Conservation (phyloP, 169 alveolate species). For the Cryptosporidium baileyi region DNA sequence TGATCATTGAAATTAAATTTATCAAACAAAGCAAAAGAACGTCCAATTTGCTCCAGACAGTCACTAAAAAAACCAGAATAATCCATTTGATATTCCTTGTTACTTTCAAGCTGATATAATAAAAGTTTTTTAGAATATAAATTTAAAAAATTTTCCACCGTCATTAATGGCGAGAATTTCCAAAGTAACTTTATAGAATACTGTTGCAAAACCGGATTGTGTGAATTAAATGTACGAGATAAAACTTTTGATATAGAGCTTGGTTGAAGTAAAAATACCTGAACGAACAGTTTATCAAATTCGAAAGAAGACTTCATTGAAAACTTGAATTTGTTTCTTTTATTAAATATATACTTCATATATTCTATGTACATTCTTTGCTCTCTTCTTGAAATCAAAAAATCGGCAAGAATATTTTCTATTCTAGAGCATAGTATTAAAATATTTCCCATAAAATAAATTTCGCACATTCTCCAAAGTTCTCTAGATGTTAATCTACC, state of each 20-base stretch:
- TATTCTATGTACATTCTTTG: constrained; percentile 17
- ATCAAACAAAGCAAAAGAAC: neutral
- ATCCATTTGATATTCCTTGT: neutral
- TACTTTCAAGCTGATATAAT: neutral
- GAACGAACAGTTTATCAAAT: constrained; percentile 1
- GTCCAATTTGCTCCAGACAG: constrained; percentile 17
- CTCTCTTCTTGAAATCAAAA: neutral
- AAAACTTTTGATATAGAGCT: constrained; percentile 16
- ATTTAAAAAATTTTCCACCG: neutral
- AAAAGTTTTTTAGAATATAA: neutral
- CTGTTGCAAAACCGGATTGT: neutral
- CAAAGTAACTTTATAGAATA: constrained; percentile 25
- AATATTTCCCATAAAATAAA: constrained; percentile 36
- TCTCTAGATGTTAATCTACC: neutral
- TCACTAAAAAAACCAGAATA: neutral
- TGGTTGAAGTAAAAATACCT: neutral
- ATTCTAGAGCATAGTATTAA: neutral
- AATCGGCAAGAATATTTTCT: neutral
- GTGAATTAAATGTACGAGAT: constrained; percentile 1
- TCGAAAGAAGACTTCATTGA: neutral
- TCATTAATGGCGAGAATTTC: constrained; percentile 16
- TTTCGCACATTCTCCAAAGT: constrained; percentile 38
- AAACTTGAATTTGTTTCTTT: neutral
- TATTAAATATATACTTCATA: constrained; percentile 6
- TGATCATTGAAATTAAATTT: neutral